phyloP scores from a whole-genome alignment of 164 flowering plant genomes.

The Tinospora cordifolia region DNA sequence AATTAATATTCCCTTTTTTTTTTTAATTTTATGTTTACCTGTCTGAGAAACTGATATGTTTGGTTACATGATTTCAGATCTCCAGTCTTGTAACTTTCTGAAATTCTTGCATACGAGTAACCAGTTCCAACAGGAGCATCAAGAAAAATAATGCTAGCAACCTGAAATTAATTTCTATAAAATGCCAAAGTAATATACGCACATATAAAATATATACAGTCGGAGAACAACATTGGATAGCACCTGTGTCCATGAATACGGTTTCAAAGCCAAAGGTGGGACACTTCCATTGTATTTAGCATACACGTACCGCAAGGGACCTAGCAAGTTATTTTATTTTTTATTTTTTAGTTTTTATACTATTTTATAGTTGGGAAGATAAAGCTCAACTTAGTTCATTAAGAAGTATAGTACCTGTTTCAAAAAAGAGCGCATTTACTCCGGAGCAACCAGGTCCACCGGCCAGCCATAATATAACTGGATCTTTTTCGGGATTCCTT shows the following conservation, averaged over 20 bases:
- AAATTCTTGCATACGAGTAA: conserved; percentile 32
- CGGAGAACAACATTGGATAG: too few species aligned
- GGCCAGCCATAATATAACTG: too few species aligned
- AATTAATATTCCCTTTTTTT: too few species aligned
- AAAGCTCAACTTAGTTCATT: too few species aligned
- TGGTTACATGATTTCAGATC: conserved; percentile 13
- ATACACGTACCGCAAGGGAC: too few species aligned
- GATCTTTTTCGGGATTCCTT: too few species aligned
- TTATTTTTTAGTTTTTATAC: too few species aligned
- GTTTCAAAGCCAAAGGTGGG: conserved; percentile 21
- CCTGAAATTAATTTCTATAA: conserved; percentile 16
- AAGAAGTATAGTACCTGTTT: too few species aligned
- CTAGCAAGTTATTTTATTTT: too few species aligned
- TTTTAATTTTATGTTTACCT: conserved; percentile 16
- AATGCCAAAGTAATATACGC: neutral
- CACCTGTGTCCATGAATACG: conserved; percentile 40
- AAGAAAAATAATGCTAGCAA: conserved; percentile 35
- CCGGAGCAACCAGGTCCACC: too few species aligned
- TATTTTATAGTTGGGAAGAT: too few species aligned
- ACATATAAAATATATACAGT: neutral
- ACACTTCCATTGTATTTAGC: conserved; percentile 20
- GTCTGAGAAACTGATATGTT: conserved; percentile 12
- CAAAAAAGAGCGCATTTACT: too few species aligned
- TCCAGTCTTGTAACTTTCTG: conserved; percentile 4
- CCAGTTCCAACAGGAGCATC: conserved; percentile 50